phyloP scores from a whole-genome alignment of 805 yeast genomes.

The Candida coleopterorum region DNA sequence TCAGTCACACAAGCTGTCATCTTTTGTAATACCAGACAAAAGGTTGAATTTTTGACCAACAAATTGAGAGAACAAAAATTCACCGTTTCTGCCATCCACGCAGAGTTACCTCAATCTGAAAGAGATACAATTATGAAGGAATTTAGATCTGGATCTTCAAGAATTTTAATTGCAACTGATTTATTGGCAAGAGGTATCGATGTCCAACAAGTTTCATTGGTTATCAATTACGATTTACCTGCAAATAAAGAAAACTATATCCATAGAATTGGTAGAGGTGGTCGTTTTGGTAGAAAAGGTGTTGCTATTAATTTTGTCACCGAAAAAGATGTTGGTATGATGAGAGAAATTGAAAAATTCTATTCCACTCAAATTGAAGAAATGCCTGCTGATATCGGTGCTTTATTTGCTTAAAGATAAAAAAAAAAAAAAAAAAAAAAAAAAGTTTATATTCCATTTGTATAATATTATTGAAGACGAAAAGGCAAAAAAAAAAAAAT shows the following conservation, averaged over 20 bases:
- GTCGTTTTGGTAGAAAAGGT: constrained; percentile 98
- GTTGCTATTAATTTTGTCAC: constrained; percentile 94
- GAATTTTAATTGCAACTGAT: constrained; percentile 90
- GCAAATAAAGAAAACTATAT: constrained; percentile 87
- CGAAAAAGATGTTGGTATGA: constrained; percentile 62
- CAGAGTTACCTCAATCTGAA: constrained; percentile 90
- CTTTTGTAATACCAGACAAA: constrained; percentile 92
- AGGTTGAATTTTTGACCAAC: constrained; percentile 85
- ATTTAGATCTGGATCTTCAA: constrained; percentile 89
- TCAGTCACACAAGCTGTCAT: constrained; percentile 97
- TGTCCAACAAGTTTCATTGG: constrained; percentile 95
- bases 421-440: no score
- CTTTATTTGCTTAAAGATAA: constrained; percentile 42
- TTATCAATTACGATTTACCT: constrained; percentile 91
- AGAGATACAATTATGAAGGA: constrained; percentile 94
- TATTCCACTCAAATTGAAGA: constrained; percentile 88
- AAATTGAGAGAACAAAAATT: constrained; percentile 75
- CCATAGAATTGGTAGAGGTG: constrained; percentile 97
- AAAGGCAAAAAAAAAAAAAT: no score
- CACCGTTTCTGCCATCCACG: constrained; percentile 93
- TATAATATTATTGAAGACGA: no score
- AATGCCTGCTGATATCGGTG: constrained; percentile 76
- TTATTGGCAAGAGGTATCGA: constrained; percentile 98
- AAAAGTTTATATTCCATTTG: no score
- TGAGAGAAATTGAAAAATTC: constrained; percentile 85